phyloP scores from a whole-genome alignment of 1,284 basidiomycete genomes.

The Quambalaria eucalypti region DNA sequence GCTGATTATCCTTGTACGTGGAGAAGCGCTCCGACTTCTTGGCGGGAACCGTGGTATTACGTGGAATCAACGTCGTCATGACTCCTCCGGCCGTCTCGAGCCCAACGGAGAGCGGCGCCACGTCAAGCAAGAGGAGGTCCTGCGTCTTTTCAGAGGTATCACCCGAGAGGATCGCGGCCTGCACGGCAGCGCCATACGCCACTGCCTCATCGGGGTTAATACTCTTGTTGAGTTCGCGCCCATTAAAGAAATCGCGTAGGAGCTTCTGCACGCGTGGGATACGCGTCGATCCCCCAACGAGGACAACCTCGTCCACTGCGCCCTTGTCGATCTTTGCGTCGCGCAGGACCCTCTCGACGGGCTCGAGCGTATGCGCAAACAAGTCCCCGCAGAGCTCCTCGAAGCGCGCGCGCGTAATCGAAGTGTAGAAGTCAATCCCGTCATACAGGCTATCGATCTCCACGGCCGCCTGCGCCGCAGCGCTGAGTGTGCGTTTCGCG shows the following conservation, averaged over 20 bases:
- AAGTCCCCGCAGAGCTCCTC: slow-evolving; percentile 74
- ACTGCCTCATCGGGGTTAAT: slow-evolving; percentile 96
- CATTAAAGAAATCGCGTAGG: slow-evolving; percentile 82
- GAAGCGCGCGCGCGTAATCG: slow-evolving; percentile 78
- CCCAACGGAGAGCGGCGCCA: slow-evolving; percentile 87
- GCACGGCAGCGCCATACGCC: slow-evolving; percentile 82
- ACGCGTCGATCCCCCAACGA: slow-evolving; percentile 95
- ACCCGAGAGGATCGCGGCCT: slow-evolving; percentile 88
- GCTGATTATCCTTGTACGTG: slow-evolving; percentile 70
- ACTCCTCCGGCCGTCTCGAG: slow-evolving; percentile 97
- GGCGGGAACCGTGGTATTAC: slow-evolving; percentile 97
- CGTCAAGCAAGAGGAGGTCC: slow-evolving; percentile 89
- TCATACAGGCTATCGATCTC: no score
- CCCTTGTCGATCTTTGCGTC: slow-evolving; percentile 86
- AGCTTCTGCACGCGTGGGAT: slow-evolving; percentile 92
- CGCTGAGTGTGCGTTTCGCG: no score
- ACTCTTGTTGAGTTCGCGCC: slow-evolving; percentile 92
- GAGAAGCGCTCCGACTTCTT: slow-evolving; percentile 99
- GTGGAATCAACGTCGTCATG: slow-evolving; percentile 70
- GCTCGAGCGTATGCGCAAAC: slow-evolving; percentile 83
- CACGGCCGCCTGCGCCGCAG: no score
- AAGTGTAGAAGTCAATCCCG: slow-evolving; percentile 91
- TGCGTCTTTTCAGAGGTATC: no score
- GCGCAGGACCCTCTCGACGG: slow-evolving; percentile 86
- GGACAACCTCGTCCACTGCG: slow-evolving; percentile 90